These are phyloP conservation scores for Xenoacremonium recifei DNA, from an alignment of 2,329 filamentous ascomycete species.

Conservation along the genomic window DNA sequence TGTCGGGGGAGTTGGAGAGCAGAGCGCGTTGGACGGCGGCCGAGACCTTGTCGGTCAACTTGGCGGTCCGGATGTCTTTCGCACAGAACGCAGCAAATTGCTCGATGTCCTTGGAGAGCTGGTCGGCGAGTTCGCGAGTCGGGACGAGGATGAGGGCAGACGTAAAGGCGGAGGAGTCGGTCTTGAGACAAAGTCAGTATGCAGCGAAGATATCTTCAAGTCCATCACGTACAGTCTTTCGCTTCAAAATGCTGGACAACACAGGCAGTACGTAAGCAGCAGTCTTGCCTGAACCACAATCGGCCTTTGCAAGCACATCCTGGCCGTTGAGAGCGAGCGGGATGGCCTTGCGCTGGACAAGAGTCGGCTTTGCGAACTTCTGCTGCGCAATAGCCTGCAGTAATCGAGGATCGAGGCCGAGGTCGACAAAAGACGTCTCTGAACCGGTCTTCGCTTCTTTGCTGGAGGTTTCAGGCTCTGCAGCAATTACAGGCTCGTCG, in stretches of 20 bases:
- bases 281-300: constrained; percentile 95
- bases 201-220: too few species aligned
- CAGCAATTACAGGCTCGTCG: constrained; percentile 43
- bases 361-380: constrained; percentile 82
- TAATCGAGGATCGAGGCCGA: constrained; percentile 81
- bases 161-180: constrained; percentile 53
- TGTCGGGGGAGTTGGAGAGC: constrained; percentile 80
- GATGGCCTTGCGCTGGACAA: constrained; percentile 83
- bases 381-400: constrained; percentile 83
- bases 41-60: constrained; percentile 86
- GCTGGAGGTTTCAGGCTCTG: constrained; percentile 25
- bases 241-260: constrained; percentile 78
- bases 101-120: constrained; percentile 78
- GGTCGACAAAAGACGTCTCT: constrained; percentile 64
- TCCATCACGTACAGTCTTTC: constrained; percentile 59
- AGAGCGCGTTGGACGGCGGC: constrained; percentile 85
- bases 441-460: constrained; percentile 21
- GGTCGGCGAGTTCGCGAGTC: constrained; percentile 89
- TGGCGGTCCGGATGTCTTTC: constrained; percentile 78
- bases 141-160: constrained; percentile 88
- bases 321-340: constrained; percentile 83
- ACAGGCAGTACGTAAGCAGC: constrained; percentile 91
- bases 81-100: constrained; percentile 79
- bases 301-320: constrained; percentile 88
- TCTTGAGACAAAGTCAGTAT: too few species aligned